phyloP scores from a whole-genome alignment of 2,329 filamentous ascomycete species.

The Lomentospora prolificans region DNA sequence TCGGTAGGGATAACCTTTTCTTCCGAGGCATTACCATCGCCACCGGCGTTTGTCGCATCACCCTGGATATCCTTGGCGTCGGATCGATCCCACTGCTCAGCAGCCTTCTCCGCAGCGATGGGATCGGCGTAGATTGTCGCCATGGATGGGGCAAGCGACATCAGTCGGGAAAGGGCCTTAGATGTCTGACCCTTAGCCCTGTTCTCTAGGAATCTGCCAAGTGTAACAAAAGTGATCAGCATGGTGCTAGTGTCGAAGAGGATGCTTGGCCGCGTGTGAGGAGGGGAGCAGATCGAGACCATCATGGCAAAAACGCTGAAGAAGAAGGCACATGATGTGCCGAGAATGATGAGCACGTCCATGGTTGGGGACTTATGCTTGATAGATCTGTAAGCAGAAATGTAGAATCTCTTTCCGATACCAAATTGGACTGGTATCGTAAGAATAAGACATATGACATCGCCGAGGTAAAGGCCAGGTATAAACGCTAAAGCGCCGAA shows the following conservation, averaged over 20 bases:
- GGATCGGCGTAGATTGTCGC: slow-evolving; percentile 93
- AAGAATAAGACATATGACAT: slow-evolving; percentile 71
- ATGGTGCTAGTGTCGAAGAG: slow-evolving; percentile 98
- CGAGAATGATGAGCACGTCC: slow-evolving; percentile 91
- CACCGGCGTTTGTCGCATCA: slow-evolving; percentile 23
- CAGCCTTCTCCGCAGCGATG: slow-evolving; percentile 83
- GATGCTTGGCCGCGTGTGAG: slow-evolving; percentile 72
- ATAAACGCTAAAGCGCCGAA: slow-evolving; percentile 60
- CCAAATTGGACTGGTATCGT: slow-evolving; percentile 95
- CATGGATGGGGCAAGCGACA: slow-evolving; percentile 95
- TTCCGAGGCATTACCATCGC: slow-evolving; percentile 57
- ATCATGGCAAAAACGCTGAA: slow-evolving; percentile 85
- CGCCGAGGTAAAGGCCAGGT: slow-evolving; percentile 76
- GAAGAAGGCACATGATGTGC: slow-evolving; percentile 91
- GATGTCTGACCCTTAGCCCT: slow-evolving; percentile 93
- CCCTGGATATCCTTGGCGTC: slow-evolving; percentile 32
- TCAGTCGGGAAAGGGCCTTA: slow-evolving; percentile 81
- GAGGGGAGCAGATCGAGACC: slow-evolving; percentile 64
- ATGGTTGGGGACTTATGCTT: slow-evolving; percentile 90
- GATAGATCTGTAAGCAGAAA: slow-evolving; percentile 85
- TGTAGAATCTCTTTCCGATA: slow-evolving; percentile 87
- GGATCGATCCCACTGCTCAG: slow-evolving; percentile 57
- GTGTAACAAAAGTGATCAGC: slow-evolving; percentile 90
- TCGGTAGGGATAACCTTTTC: slow-evolving; percentile 87
- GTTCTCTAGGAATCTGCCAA: slow-evolving; percentile 90